Percentiles rank a stretch among this genome's conserved stretches.
These are phyloP conservation scores for Raphanus sativus DNA, from an alignment of 345 rosid genomes.

Conservation along the genomic window DNA sequence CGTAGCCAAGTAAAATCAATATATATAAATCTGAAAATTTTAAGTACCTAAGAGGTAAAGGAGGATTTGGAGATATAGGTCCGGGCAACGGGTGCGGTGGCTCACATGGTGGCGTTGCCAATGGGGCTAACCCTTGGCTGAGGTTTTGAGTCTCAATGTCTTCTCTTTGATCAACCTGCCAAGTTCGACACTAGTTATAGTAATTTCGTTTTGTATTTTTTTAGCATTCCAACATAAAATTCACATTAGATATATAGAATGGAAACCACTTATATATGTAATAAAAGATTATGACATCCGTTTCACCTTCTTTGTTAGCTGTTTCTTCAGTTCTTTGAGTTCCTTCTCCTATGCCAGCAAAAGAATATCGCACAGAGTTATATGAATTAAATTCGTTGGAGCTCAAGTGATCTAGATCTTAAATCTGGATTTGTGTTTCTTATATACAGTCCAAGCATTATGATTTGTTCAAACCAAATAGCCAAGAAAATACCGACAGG, in stretches of 20 bases:
- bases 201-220: neutral
- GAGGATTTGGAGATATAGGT: constrained; percentile 37
- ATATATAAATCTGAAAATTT: neutral
- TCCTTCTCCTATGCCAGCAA: constrained; percentile 52
- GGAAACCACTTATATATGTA: neutral
- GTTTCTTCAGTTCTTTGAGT: constrained; percentile 56
- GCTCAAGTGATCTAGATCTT: neutral
- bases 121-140: constrained; percentile 29
- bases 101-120: constrained; percentile 24
- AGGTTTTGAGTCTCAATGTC: constrained; percentile 41
- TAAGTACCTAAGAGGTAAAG: constrained; percentile 50
- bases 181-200: constrained; percentile 35
- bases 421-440: neutral
- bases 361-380: neutral
- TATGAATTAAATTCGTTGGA: neutral
- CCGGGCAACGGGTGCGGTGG: constrained; percentile 24
- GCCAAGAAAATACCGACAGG: neutral
- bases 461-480: neutral
- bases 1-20: neutral
- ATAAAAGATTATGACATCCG: neutral
- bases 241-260: neutral
- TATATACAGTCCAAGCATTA: neutral
- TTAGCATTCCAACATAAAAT: constrained; percentile 1
- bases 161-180: constrained; percentile 26
- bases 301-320: constrained; percentile 60